Conservation (phyloP, 148 eudicot genomes). For the Diospyros kaki region DNA sequence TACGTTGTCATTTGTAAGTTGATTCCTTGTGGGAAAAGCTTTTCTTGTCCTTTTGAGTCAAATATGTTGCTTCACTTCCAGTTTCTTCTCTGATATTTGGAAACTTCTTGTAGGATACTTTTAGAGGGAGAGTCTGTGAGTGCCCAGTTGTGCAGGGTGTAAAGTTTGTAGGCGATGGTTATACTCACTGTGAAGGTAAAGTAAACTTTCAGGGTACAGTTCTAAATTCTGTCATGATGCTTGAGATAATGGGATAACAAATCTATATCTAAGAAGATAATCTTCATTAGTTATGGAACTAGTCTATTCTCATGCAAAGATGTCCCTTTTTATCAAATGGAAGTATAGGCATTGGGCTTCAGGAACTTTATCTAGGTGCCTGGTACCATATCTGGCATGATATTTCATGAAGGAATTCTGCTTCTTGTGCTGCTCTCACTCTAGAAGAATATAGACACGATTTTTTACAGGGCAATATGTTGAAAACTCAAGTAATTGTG, state of each 20-base stretch:
- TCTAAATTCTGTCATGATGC: background rate
- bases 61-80: conserved; percentile 5
- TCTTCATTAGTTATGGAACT: background rate
- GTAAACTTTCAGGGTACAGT: background rate
- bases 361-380: background rate
- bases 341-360: background rate
- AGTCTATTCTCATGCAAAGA: background rate
- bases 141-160: conserved; percentile 84
- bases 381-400: background rate
- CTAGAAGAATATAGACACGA: background rate
- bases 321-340: background rate
- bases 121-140: conserved; percentile 86
- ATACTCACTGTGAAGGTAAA: conserved; percentile 78
- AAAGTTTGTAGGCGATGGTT: conserved; percentile 78
- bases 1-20: conserved; percentile 21
- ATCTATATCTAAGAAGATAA: background rate
- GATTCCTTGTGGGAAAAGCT: background rate
- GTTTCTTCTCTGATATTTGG: conserved; percentile 6
- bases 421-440: background rate
- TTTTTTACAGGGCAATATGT: background rate
- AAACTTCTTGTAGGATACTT: conserved; percentile 61
- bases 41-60: background rate
- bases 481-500: background rate
- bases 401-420: background rate
- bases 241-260: background rate